phyloP scores from a whole-genome alignment of 768 basidiomycete genomes.

The Gloeostereum incarnatum region DNA sequence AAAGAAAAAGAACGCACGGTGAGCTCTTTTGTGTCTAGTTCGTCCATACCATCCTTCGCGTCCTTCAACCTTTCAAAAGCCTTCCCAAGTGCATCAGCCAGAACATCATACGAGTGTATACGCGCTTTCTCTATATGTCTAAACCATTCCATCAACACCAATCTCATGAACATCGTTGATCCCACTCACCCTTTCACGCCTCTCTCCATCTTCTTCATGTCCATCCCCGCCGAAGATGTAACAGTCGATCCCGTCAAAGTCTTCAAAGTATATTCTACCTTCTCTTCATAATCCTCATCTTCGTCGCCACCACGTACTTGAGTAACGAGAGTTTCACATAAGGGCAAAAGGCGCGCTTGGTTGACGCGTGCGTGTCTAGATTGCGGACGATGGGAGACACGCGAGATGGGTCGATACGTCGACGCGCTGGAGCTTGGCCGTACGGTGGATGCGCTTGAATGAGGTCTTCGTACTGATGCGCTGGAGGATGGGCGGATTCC shows the following conservation, averaged over 20 bases:
- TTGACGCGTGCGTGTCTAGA: constrained; percentile 32
- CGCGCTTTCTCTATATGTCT: constrained; percentile 63
- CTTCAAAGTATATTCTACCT: too few species aligned
- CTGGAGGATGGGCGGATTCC: too few species aligned
- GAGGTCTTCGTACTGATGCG: constrained; percentile 24
- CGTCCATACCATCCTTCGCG: constrained; percentile 37
- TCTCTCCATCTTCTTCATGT: constrained; percentile 28
- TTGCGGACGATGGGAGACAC: constrained; percentile 31
- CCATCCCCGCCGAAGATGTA: constrained; percentile 28
- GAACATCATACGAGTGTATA: constrained; percentile 51
- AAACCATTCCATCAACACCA: constrained; percentile 4
- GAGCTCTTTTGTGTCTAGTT: constrained; percentile 61
- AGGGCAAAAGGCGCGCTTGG: constrained; percentile 43
- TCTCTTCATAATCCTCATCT: constrained; percentile 3
- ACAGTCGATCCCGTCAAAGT: too few species aligned
- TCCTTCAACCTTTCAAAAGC: constrained; percentile 42
- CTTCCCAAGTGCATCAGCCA: constrained; percentile 52
- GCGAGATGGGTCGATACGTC: constrained; percentile 34
- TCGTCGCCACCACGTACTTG: constrained; percentile 6
- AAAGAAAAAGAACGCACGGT: constrained; percentile 27
- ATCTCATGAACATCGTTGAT: constrained; percentile 7
- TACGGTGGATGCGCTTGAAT: constrained; percentile 24
- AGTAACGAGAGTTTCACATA: constrained; percentile 43
- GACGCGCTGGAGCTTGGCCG: too few species aligned
- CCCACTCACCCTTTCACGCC: constrained; percentile 59